phyloP scores from a whole-genome alignment of 1,284 basidiomycete genomes.

The Phellopilus nigrolimitatus region DNA sequence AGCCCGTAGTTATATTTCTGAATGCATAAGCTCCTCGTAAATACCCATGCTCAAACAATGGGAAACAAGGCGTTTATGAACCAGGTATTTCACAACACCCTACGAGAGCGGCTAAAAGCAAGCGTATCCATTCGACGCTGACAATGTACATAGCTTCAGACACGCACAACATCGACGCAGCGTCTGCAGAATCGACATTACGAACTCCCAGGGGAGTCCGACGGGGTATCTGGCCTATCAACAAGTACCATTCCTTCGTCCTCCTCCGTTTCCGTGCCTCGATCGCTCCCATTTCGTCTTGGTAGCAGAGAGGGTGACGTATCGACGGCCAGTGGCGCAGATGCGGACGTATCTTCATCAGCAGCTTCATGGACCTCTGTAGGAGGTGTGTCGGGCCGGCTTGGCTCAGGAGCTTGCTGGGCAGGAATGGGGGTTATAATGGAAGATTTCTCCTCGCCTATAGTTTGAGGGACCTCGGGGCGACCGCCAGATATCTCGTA shows the following conservation, averaged over 20 bases:
- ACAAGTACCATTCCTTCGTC: conserved; percentile 78
- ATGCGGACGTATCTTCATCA: conserved; percentile 14
- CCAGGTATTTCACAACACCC: too few relatives aligned
- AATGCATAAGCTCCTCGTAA: too few relatives aligned
- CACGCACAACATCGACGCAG: background rate
- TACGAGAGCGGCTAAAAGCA: too few relatives aligned
- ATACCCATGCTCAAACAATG: too few relatives aligned
- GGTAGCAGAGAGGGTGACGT: background rate
- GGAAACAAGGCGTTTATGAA: too few relatives aligned
- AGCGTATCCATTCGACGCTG: too few relatives aligned
- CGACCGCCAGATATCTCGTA: conserved; percentile 58
- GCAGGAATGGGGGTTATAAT: background rate
- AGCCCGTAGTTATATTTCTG: too few relatives aligned
- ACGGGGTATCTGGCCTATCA: conserved; percentile 43
- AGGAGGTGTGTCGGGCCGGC: conserved; percentile 16
- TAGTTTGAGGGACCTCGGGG: conserved; percentile 25
- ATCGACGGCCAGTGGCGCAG: conserved; percentile 12
- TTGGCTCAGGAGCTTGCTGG: conserved; percentile 8
- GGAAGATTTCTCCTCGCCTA: conserved; percentile 16
- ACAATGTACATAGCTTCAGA: background rate
- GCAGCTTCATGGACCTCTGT: conserved; percentile 17
- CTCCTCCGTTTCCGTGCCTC: conserved; percentile 66
- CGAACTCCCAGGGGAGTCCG: background rate
- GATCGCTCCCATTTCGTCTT: conserved; percentile 44
- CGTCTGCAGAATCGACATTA: background rate